Base-by-base conservation (phyloP, 2,329 filamentous ascomycete genomes). In the Sporothrix humicola region DNA sequence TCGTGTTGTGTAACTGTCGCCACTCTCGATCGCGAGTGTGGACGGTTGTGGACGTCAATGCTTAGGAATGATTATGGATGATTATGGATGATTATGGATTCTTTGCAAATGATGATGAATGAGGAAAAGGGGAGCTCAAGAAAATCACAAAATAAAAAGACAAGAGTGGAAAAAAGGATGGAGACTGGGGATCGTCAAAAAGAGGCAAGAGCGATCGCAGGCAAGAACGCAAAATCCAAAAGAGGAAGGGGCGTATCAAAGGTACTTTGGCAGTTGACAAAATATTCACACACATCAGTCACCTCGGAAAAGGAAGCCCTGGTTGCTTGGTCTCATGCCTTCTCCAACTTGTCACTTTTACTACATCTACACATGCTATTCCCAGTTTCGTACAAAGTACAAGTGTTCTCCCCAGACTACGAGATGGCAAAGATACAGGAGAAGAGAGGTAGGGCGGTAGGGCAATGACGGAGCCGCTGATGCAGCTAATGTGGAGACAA, bases 241-340 rank as follows among this genome's bases (percentile, higher is more conserved):
- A 26, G 10, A 6, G 56, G 26, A 37, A 37, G 56, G 26, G 26
- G 56, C 26, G 26, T 37, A 37, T 12, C 13, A 26, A 59, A 26
- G 37, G 56, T 37, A 37, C 56, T 37, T 59, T 17, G 56, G 42
- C 56, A 59, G n/a, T n/a, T n/a, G n/a, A n/a, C n/a, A n/a, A n/a
- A n/a, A n/a, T n/a, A n/a, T n/a, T n/a, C n/a, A n/a, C n/a, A n/a
- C n/a, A n/a, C n/a, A n/a, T n/a, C 52, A 48, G 23, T 9, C 54
- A 9, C 7, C 54, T 12, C 54, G 54, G 54, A 56, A 56, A 56
- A 56, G 54, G 17, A 13, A 50, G 2, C 48, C 48, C 48, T n/a
- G n/a, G n/a, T 6, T 50, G 48, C 2, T 15, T 52, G n/a, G 48
- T 17, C 46, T 48, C 15, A 8, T n/a, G 15, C 1, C 20, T 54